Conservation (phyloP, 1,284 basidiomycete species). For the Flammula alnicola region DNA sequence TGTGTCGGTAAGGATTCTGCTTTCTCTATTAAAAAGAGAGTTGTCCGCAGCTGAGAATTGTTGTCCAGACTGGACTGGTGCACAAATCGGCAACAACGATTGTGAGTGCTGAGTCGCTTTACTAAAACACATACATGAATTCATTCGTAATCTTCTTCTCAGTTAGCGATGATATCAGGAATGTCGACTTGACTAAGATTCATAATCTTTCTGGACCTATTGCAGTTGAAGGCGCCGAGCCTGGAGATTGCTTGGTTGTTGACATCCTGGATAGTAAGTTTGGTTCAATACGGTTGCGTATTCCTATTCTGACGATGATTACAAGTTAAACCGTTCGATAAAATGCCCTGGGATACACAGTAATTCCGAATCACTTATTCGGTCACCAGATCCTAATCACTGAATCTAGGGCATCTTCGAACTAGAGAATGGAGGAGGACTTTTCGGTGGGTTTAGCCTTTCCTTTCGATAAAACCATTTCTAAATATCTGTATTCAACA, state of each 20-base stretch:
- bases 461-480: background rate
- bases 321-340: constrained; percentile 69
- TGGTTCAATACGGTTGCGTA: background rate
- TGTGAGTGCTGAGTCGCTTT: constrained; percentile 42
- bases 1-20: constrained; percentile 57
- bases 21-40: background rate
- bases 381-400: background rate
- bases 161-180: constrained; percentile 72
- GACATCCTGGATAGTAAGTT: constrained; percentile 73
- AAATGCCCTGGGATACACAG: constrained; percentile 84
- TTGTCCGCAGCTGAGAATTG: background rate
- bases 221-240: constrained; percentile 74
- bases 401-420: constrained; percentile 68
- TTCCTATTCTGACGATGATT: background rate
- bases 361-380: constrained; percentile 31
- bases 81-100: constrained; percentile 78
- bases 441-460: constrained; percentile 56
- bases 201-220: constrained; percentile 82
- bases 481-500: constrained; percentile 27
- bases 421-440: constrained; percentile 74
- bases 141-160: background rate
- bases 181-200: constrained; percentile 66
- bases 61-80: constrained; percentile 72
- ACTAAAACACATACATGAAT: too few species aligned
- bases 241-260: constrained; percentile 79